Conservation (phyloP, 1,284 basidiomycete species). For the Stygiomarasmius scandens region DNA sequence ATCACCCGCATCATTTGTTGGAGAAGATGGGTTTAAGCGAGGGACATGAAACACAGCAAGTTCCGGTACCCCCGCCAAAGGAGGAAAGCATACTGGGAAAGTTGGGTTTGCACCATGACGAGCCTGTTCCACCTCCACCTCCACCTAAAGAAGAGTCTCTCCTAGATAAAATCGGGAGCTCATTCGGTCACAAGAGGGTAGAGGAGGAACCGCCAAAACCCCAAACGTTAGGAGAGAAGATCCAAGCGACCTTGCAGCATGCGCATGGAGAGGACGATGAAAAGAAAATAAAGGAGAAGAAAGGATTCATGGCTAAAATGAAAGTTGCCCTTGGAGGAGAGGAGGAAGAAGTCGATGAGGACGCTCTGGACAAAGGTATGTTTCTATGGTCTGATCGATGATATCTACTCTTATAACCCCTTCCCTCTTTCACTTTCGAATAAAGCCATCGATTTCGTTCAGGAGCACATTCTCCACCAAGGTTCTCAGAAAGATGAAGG, state of each 20-base stretch:
- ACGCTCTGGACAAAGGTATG: constrained; percentile 14
- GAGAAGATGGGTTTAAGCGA: not conserved
- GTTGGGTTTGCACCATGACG: constrained; percentile 4
- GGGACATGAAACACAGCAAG: not conserved
- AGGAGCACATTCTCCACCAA: constrained; percentile 41
- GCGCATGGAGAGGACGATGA: not conserved
- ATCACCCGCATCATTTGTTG: not conserved
- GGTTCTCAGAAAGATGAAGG: constrained; percentile 42
- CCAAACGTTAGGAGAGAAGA: constrained; percentile 24
- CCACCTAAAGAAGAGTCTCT: not conserved
- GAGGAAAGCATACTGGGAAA: constrained; percentile 13
- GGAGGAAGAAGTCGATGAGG: constrained; percentile 4
- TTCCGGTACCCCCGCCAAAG: not conserved
- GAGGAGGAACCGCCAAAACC: constrained; percentile 22
- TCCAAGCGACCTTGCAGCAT: not conserved
- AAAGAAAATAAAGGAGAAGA: constrained; percentile 1
- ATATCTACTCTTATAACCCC: not conserved
- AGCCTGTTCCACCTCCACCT: not conserved
- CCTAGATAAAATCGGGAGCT: not conserved
- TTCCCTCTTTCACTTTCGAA: no score
- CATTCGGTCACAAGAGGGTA: constrained; percentile 12
- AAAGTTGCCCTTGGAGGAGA: not conserved
- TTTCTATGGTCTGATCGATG: not conserved
- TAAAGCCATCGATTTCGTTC: constrained; percentile 43
- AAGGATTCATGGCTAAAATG: not conserved